phyloP scores from a whole-genome alignment of 108 stramenopile genomes.

The Fistulifera pelliculosa region DNA sequence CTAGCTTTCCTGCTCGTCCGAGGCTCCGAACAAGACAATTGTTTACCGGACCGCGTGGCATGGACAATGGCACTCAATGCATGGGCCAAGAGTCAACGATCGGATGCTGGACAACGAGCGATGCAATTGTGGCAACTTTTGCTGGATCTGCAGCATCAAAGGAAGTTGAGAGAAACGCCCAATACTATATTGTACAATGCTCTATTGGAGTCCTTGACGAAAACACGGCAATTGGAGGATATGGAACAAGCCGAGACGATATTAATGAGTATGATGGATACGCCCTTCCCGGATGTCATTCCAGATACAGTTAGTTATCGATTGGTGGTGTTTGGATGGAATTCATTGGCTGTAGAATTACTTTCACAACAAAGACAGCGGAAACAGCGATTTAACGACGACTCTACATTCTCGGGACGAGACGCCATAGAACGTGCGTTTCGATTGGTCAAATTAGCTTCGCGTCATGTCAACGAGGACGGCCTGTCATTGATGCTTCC shows the following conservation, averaged over 20 bases:
- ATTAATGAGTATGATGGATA: slow-evolving; percentile 1
- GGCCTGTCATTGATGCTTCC: slow-evolving; percentile 1
- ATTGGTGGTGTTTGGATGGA: slow-evolving; percentile 3
- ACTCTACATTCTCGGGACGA: no score
- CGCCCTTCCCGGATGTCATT: background rate
- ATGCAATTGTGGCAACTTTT: background rate
- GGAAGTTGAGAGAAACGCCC: background rate
- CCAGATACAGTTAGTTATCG: slow-evolving; percentile 8
- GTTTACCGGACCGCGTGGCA: background rate
- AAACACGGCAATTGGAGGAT: background rate
- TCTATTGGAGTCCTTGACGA: background rate
- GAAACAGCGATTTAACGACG: no score
- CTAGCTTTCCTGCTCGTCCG: no score
- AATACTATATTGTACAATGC: slow-evolving; percentile 6
- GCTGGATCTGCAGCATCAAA: background rate
- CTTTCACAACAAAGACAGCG: no score
- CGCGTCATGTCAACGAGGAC: background rate
- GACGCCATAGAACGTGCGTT: background rate
- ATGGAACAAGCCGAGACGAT: slow-evolving; percentile 1
- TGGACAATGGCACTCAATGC: background rate
- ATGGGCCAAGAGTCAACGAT: slow-evolving; percentile 4
- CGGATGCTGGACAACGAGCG: background rate
- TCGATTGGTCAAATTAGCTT: background rate
- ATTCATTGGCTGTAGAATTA: background rate
- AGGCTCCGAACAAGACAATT: background rate